Percentiles rank a stretch among this genome's conserved stretches.
Conservation (phyloP, 1,284 basidiomycete species). For the Leccinum ponderosum region DNA sequence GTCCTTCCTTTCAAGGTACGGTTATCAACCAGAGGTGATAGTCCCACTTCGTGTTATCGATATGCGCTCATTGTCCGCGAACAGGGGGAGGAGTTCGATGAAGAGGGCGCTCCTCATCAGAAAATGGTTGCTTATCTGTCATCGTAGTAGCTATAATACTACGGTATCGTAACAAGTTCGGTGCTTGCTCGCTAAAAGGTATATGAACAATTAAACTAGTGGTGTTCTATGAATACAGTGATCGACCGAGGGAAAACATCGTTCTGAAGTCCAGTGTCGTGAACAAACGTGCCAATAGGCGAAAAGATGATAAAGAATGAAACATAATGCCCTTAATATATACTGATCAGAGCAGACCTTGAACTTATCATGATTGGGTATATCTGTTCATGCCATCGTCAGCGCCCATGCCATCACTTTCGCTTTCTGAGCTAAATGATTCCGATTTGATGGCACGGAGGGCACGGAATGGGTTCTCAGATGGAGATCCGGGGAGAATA, state of each 20-base stretch:
- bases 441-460: conserved; percentile 62
- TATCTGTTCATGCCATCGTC: conserved; percentile 46
- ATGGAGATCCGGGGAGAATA: conserved; percentile 65
- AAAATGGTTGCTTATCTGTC: conserved; percentile 64
- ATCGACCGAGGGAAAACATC: conserved; percentile 19
- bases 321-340: conserved; percentile 3
- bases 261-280: conserved; percentile 37
- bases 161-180: conserved; percentile 26
- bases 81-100: conserved; percentile 75
- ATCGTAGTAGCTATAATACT: conserved; percentile 33
- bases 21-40: conserved; percentile 61
- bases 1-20: conserved; percentile 51
- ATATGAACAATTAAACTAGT: conserved; percentile 36
- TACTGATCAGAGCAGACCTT: conserved; percentile 4
- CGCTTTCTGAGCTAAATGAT: conserved; percentile 53
- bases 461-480: conserved; percentile 43
- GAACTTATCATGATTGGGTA: conserved; percentile 25
- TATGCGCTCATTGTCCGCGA: conserved; percentile 17
- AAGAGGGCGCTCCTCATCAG: conserved; percentile 80
- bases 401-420: conserved; percentile 56
- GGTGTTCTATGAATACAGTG: conserved; percentile 44
- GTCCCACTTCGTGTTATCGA: conserved; percentile 18
- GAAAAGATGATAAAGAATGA: conserved; percentile 16
- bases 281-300: conserved; percentile 19
- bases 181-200: conserved; percentile 24